Percentiles rank a stretch among this genome's conserved stretches.
Conservation (phyloP, 1,284 basidiomycete species). For the Schizopora paradoxa region DNA sequence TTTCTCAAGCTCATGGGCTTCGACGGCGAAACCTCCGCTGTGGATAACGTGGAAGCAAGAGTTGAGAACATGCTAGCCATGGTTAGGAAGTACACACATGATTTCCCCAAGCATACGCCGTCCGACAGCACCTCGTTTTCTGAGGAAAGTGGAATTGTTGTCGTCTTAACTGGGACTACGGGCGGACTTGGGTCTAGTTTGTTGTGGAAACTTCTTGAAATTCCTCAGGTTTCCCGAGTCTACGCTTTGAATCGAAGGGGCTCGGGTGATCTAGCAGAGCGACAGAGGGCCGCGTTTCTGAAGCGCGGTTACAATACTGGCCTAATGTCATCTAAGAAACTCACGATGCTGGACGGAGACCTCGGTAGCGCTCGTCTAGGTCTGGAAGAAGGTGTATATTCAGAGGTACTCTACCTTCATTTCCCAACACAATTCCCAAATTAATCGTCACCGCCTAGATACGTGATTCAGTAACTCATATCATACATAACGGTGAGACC, state of each 20-base stretch:
- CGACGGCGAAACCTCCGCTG: too few species aligned
- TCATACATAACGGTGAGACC: constrained; percentile 29
- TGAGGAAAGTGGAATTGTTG: too few species aligned
- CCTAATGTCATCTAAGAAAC: constrained; percentile 27
- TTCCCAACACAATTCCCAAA: neutral
- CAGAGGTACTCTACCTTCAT: constrained; percentile 21
- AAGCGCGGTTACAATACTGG: constrained; percentile 28
- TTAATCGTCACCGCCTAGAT: constrained; percentile 18
- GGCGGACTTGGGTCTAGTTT: constrained; percentile 31
- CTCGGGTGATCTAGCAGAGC: constrained; percentile 14
- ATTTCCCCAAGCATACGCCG: too few species aligned
- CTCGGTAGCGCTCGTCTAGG: constrained; percentile 23
- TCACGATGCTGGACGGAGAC: constrained; percentile 29
- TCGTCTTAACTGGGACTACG: constrained; percentile 33
- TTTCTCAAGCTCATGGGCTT: too few species aligned
- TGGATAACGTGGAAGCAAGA: too few species aligned
- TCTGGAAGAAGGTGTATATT: constrained; percentile 22
- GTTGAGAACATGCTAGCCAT: too few species aligned
- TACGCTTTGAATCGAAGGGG: constrained; percentile 30
- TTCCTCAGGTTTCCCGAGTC: constrained; percentile 22
- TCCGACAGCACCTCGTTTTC: too few species aligned
- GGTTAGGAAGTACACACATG: too few species aligned
- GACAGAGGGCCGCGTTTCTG: constrained; percentile 28
- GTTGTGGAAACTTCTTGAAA: constrained; percentile 24
- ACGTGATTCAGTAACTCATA: constrained; percentile 21